Conservation (phyloP, 179 eudicot species). For the Corrigiola litoralis region DNA sequence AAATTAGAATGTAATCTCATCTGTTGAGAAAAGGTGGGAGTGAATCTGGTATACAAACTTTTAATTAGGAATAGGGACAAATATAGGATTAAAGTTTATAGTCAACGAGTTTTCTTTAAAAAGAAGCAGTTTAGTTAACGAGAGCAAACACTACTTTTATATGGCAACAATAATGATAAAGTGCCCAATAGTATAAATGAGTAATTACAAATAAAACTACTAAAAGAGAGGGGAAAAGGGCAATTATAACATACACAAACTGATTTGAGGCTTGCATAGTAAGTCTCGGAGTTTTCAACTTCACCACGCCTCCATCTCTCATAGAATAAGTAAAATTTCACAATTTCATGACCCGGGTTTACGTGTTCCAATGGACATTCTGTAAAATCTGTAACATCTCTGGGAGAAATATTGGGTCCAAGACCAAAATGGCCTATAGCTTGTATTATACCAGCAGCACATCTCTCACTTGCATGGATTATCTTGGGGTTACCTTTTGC, state of each 20-base stretch:
- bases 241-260: slow-evolving; percentile 50
- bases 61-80: neutral
- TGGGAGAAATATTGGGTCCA: slow-evolving; percentile 72
- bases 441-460: slow-evolving; percentile 94
- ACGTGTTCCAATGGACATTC: slow-evolving; percentile 46
- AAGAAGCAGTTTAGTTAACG: too few species aligned
- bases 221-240: neutral
- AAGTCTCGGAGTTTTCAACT: slow-evolving; percentile 58
- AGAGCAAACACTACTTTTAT: too few species aligned
- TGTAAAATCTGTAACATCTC: slow-evolving; percentile 55
- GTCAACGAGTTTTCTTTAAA: neutral
- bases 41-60: neutral
- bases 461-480: slow-evolving; percentile 87
- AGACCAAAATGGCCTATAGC: slow-evolving; percentile 93
- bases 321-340: slow-evolving; percentile 66
- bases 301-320: slow-evolving; percentile 91
- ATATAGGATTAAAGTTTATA: neutral
- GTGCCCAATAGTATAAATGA: neutral
- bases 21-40: neutral
- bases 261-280: slow-evolving; percentile 56
- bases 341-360: slow-evolving; percentile 82
- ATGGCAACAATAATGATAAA: too few species aligned
- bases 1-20: neutral
- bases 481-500: slow-evolving; percentile 83
- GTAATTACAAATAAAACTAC: slow-evolving; percentile 1